Conservation (phyloP, 257 asterid species). For the Salvia hispanica region DNA sequence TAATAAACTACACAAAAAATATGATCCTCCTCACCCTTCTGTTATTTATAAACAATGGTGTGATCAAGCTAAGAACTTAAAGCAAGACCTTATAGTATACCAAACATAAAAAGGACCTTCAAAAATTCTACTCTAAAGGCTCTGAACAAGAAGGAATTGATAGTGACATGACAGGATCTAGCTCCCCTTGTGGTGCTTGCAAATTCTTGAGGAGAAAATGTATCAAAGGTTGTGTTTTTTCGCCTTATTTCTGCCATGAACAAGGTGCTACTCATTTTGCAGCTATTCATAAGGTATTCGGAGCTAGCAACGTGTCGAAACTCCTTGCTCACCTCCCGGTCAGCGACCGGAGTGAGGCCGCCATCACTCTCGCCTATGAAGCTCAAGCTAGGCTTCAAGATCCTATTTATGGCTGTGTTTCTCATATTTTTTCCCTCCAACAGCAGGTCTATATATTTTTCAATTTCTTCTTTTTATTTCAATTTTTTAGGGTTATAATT, state of each 20-base stretch:
- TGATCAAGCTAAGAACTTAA: constrained; percentile 22
- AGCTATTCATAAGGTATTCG: constrained; percentile 58
- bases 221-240: constrained; percentile 57
- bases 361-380: constrained; percentile 57
- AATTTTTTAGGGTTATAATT: not conserved
- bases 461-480: not conserved
- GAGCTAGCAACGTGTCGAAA: constrained; percentile 58
- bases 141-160: constrained; percentile 1
- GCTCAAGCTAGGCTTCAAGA: constrained; percentile 77
- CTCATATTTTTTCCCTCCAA: constrained; percentile 65
- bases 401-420: constrained; percentile 70
- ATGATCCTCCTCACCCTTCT: constrained; percentile 42
- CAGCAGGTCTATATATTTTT: constrained; percentile 41
- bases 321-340: constrained; percentile 59
- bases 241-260: constrained; percentile 63
- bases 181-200: constrained; percentile 84
- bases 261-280: constrained; percentile 57
- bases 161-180: constrained; percentile 58
- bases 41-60: constrained; percentile 47
- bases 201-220: constrained; percentile 69
- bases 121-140: constrained; percentile 1
- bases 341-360: constrained; percentile 55
- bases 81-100: not conserved
- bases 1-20: constrained; percentile 48
- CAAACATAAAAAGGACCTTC: not conserved